Conservation (phyloP, 768 basidiomycete genomes). For the Boletus rex-veris region DNA sequence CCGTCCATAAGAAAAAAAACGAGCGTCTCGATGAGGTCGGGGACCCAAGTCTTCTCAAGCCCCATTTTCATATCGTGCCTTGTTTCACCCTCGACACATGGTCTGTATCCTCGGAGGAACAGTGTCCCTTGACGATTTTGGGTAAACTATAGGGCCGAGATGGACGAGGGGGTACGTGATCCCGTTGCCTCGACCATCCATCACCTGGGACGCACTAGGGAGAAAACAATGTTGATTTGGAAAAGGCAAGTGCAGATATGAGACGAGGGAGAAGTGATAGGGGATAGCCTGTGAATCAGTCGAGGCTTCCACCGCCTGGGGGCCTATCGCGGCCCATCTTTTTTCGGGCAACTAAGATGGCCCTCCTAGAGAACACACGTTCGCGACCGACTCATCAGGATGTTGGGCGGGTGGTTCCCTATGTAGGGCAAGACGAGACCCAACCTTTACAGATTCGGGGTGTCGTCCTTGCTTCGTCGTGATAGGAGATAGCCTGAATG, state of each 20-base stretch:
- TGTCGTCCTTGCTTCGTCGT: too few relatives aligned
- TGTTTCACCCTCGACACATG: neutral
- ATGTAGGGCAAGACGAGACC: neutral
- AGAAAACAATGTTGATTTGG: neutral
- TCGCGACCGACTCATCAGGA: neutral
- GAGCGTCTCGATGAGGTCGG: neutral
- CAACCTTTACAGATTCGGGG: neutral
- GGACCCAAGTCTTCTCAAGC: neutral
- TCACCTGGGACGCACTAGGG: neutral
- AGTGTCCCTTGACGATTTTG: neutral
- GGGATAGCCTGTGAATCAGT: neutral
- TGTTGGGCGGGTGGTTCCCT: neutral
- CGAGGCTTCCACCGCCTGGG: too few relatives aligned
- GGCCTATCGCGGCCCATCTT: too few relatives aligned
- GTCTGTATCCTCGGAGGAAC: slow-evolving; percentile 5
- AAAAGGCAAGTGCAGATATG: slow-evolving; percentile 1
- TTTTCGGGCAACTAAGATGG: neutral
- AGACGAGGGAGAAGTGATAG: neutral
- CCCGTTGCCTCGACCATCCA: neutral
- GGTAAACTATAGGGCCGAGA: neutral
- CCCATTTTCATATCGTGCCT: too few relatives aligned
- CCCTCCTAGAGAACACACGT: neutral
- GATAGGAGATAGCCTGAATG: too few relatives aligned
- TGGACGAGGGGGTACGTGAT: slow-evolving; percentile 6
- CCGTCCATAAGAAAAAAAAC: neutral